phyloP scores from a whole-genome alignment of 441 rosid genomes.

The Arabidopsis lyrata region DNA sequence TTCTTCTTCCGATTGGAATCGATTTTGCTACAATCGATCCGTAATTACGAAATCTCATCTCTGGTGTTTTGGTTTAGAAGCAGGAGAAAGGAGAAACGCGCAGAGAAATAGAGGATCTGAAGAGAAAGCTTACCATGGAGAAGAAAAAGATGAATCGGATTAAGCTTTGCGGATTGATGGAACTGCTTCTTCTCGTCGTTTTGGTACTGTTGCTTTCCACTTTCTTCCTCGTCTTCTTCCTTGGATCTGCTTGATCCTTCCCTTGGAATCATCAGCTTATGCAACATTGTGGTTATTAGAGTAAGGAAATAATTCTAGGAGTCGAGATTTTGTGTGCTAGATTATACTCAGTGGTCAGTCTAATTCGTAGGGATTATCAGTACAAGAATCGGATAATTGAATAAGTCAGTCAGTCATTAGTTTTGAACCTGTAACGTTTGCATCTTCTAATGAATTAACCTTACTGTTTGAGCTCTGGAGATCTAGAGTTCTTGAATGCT shows the following conservation, averaged over 20 bases:
- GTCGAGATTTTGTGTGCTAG: constrained; percentile 4
- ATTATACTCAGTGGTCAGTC: constrained; percentile 44
- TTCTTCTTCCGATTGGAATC: neutral
- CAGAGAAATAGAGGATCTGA: constrained; percentile 35
- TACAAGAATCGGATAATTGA: constrained; percentile 54
- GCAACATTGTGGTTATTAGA: neutral
- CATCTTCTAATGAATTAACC: too few species aligned
- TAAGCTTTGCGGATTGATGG: constrained; percentile 42
- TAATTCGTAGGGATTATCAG: constrained; percentile 90
- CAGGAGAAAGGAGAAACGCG: constrained; percentile 30
- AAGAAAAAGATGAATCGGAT: constrained; percentile 30
- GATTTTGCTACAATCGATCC: neutral
- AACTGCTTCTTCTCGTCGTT: constrained; percentile 33
- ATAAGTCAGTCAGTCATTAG: neutral
- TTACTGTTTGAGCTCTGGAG: neutral
- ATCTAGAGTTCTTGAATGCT: constrained; percentile 46
- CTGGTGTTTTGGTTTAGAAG: constrained; percentile 9
- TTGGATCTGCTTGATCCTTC: constrained; percentile 17
- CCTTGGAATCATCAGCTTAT: neutral
- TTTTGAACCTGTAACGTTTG: neutral
- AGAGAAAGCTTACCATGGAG: constrained; percentile 30
- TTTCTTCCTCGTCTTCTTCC: constrained; percentile 30
- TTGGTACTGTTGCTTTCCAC: constrained; percentile 41
- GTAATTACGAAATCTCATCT: neutral
- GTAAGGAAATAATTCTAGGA: neutral